Evolutionary conservation across 2,329 filamentous ascomycete species (phyloP).

Genomic region (Trichoderma oligosporum): DNA sequence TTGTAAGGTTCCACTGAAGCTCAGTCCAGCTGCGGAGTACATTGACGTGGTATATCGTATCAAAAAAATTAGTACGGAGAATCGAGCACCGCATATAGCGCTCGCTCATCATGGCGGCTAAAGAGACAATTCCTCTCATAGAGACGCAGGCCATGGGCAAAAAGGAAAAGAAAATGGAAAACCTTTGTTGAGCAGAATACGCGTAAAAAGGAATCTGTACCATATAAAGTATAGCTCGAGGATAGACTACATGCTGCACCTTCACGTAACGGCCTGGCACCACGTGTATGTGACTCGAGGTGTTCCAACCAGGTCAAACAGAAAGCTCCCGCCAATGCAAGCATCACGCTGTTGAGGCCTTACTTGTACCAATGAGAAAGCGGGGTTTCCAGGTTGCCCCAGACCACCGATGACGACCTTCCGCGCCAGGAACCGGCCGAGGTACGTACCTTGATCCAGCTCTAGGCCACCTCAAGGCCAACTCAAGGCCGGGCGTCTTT

Average conservation of each 20-base stretch:
- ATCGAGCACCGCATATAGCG: too few species aligned
- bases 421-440: slow-evolving; percentile 16
- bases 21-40: too few species aligned
- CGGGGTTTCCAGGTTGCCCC: slow-evolving; percentile 15
- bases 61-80: too few species aligned
- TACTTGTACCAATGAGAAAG: slow-evolving; percentile 17
- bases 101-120: too few species aligned
- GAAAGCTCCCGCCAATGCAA: slow-evolving; percentile 8
- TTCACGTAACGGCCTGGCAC: neutral
- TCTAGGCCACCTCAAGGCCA: neutral
- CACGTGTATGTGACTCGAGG: slow-evolving; percentile 8
- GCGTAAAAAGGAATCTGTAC: neutral
- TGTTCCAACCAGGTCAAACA: neutral
- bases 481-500: neutral
- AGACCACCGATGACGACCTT: slow-evolving; percentile 19
- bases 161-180: too few species aligned
- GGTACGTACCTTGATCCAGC: slow-evolving; percentile 13
- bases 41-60: too few species aligned
- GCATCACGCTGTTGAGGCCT: neutral
- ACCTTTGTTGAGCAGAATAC: too few species aligned
- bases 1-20: neutral
- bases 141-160: too few species aligned
- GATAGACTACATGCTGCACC: neutral
- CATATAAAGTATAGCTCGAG: neutral
- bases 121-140: too few species aligned